A percentile compares a stretch with the other conserved stretches of the same genome.
These are phyloP conservation scores for Moringa oleifera DNA, from an alignment of 345 rosid species.

Conservation along the genomic window DNA sequence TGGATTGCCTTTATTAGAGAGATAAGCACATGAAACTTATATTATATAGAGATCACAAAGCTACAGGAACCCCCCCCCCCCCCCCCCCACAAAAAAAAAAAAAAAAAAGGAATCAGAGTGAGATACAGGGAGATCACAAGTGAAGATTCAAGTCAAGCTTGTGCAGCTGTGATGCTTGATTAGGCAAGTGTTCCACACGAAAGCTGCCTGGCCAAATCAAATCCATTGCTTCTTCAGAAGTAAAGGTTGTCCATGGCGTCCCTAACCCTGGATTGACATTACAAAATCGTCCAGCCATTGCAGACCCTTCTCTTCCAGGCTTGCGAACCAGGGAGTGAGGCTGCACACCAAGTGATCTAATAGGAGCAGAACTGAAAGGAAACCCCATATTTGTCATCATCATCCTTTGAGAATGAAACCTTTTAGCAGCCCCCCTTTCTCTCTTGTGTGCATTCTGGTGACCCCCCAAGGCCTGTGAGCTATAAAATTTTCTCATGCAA, in stretches of 20 bases:
- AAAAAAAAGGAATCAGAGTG: background rate
- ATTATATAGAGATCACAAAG: slow-evolving; percentile 3
- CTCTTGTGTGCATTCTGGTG: slow-evolving; percentile 50
- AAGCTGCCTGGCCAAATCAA: slow-evolving; percentile 43
- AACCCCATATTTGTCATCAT: slow-evolving; percentile 19
- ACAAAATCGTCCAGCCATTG: slow-evolving; percentile 10
- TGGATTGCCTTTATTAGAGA: too few species aligned
- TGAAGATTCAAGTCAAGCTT: slow-evolving; percentile 37
- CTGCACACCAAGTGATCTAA: slow-evolving; percentile 31
- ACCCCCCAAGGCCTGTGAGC: slow-evolving; percentile 50
- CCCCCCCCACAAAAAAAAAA: too few species aligned
- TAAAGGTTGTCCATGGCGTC: slow-evolving; percentile 16
- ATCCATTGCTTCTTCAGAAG: slow-evolving; percentile 22
- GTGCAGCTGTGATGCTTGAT: slow-evolving; percentile 18
- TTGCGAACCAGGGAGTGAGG: slow-evolving; percentile 40
- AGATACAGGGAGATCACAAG: slow-evolving; percentile 16
- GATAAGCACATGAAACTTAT: slow-evolving; percentile 3
- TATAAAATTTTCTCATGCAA: slow-evolving; percentile 41
- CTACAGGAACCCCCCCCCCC: too few species aligned
- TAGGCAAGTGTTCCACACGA: slow-evolving; percentile 18
- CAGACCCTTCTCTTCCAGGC: slow-evolving; percentile 23
- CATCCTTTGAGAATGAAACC: slow-evolving; percentile 32
- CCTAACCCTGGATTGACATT: slow-evolving; percentile 17
- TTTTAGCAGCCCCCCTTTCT: slow-evolving; percentile 38
- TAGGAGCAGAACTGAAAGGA: slow-evolving; percentile 18